These are phyloP conservation scores for Trichoderma citrinoviride DNA, from an alignment of 2,329 filamentous ascomycete genomes.

Conservation along the genomic window DNA sequence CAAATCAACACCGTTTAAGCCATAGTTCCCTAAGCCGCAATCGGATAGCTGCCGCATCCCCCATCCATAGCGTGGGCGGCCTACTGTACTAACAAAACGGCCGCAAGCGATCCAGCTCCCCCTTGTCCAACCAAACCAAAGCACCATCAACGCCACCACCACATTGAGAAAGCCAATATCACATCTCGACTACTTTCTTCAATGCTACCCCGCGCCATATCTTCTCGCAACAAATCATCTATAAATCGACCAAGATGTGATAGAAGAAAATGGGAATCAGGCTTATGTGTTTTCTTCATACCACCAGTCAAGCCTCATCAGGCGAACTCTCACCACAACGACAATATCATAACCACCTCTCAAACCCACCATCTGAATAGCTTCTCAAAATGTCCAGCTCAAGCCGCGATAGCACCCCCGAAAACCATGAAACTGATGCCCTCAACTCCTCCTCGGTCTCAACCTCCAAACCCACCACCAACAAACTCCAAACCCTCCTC, in stretches of 20 bases:
- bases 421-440: neutral
- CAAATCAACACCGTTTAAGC: neutral
- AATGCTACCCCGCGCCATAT: constrained; percentile 1
- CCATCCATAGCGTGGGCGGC: constrained; percentile 7
- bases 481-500: too few species aligned
- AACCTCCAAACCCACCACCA: too few species aligned
- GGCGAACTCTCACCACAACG: neutral
- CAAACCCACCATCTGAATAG: neutral
- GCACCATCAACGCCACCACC: neutral
- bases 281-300: neutral
- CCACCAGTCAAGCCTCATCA: neutral
- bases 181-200: neutral
- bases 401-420: neutral
- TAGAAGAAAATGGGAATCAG: neutral
- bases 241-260: neutral
- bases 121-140: neutral
- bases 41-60: neutral
- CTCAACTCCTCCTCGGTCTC: neutral
- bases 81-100: constrained; percentile 12
- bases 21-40: neutral
- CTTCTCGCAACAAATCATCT: neutral
- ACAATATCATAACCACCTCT: neutral
- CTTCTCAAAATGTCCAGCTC: neutral
- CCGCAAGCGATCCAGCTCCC: neutral
- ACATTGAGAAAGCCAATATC: constrained; percentile 4